phyloP scores from a whole-genome alignment of 2,329 filamentous ascomycete species.

The Penicillium janthinellum region DNA sequence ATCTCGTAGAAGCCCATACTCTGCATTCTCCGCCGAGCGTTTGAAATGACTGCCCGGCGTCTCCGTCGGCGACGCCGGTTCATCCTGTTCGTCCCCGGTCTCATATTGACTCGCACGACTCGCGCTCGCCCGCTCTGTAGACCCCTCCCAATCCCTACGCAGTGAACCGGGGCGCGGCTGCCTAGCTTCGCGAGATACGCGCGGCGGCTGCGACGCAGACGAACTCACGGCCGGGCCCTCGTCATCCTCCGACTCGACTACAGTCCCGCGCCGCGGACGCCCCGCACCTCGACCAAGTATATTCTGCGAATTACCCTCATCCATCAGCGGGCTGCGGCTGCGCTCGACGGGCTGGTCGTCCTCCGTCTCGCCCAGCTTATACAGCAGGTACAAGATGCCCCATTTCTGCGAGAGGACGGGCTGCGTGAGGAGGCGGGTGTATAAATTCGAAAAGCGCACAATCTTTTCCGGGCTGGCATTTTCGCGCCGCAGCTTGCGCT shows the following conservation, averaged over 20 bases:
- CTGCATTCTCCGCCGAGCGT: conserved; percentile 60
- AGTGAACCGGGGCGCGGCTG: conserved; percentile 31
- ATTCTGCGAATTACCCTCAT: conserved; percentile 42
- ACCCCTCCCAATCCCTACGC: conserved; percentile 24
- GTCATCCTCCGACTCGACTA: conserved; percentile 34
- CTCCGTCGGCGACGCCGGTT: conserved; percentile 20
- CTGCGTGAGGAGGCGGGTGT: conserved; percentile 83
- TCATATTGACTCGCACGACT: conserved; percentile 23
- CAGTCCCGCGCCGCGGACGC: conserved; percentile 25
- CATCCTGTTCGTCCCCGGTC: conserved; percentile 25
- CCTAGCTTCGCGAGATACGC: conserved; percentile 17
- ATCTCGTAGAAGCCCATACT: conserved; percentile 71
- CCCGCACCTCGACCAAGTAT: conserved; percentile 34
- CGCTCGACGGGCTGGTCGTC: conserved; percentile 31
- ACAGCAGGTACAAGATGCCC: conserved; percentile 90
- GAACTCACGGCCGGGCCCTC: conserved; percentile 45
- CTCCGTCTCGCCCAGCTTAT: conserved; percentile 67
- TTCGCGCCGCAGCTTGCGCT: conserved; percentile 78
- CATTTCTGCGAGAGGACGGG: conserved; percentile 94
- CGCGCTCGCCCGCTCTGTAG: conserved; percentile 21
- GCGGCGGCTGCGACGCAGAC: conserved; percentile 41
- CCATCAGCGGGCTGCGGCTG: conserved; percentile 43
- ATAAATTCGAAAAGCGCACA: conserved; percentile 84
- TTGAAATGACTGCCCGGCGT: conserved; percentile 34
- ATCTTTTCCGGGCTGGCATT: conserved; percentile 74